phyloP scores from a whole-genome alignment of 2,329 filamentous ascomycete species.

The Aspergillus niger region DNA sequence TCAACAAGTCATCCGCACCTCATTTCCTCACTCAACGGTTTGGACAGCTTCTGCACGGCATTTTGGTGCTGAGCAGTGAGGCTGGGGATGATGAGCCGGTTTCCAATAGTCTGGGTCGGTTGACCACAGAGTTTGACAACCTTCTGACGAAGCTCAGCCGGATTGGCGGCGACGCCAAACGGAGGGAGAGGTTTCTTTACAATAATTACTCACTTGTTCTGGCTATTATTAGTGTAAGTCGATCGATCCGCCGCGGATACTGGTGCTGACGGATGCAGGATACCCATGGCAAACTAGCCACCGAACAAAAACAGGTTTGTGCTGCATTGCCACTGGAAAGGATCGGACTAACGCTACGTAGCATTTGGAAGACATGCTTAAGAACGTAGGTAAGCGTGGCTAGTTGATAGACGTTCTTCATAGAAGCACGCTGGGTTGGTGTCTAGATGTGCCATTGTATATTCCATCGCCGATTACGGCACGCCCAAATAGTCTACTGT shows the following conservation, averaged over 20 bases:
- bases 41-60: conserved; percentile 84
- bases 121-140: conserved; percentile 79
- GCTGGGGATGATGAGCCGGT: conserved; percentile 94
- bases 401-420: neutral
- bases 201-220: conserved; percentile 96
- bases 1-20: conserved; percentile 62
- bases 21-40: conserved; percentile 95
- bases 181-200: conserved; percentile 82
- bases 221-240: conserved; percentile 76
- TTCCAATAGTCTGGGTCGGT: conserved; percentile 72
- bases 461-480: no score
- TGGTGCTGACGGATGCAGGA: conserved; percentile 35
- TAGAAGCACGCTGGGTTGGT: neutral
- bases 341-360: conserved; percentile 23
- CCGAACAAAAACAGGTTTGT: conserved; percentile 67
- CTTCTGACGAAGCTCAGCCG: conserved; percentile 79
- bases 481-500: neutral
- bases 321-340: neutral
- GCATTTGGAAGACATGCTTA: conserved; percentile 46
- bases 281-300: conserved; percentile 50
- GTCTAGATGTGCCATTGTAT: neutral
- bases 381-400: conserved; percentile 36
- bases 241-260: neutral
- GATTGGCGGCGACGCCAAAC: conserved; percentile 73
- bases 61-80: conserved; percentile 80